A percentile compares a stretch with the other conserved stretches of the same genome.
These are phyloP conservation scores for Pseudocercospora fuligena DNA, from an alignment of 2,329 filamentous ascomycete species.

Conservation along the genomic window DNA sequence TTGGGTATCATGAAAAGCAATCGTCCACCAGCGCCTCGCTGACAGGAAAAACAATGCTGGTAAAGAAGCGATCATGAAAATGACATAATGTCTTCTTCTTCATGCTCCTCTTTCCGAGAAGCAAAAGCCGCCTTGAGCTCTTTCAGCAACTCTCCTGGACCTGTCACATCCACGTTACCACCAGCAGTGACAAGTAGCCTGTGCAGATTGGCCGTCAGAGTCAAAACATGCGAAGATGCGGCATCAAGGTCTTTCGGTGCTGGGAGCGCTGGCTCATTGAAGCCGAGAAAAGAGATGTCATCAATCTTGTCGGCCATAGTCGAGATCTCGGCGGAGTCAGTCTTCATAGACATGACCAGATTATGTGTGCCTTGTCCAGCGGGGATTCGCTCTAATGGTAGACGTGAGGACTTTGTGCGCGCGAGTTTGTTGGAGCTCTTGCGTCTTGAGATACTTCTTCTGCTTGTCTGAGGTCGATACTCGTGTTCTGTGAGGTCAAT, in stretches of 20 bases:
- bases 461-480: conserved; percentile 21
- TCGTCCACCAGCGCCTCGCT: conserved; percentile 3
- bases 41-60: conserved; percentile 6
- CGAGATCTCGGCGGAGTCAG: conserved; percentile 11
- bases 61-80: not conserved
- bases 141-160: conserved; percentile 10
- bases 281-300: conserved; percentile 30
- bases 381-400: conserved; percentile 48
- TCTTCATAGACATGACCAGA: conserved; percentile 11
- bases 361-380: conserved; percentile 32
- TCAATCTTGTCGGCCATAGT: conserved; percentile 22
- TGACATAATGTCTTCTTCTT: conserved; percentile 23
- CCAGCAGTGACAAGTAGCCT: conserved; percentile 21
- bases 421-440: conserved; percentile 30
- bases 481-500: conserved; percentile 11
- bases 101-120: conserved; percentile 8
- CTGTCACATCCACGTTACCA: conserved; percentile 6
- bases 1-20: conserved; percentile 12
- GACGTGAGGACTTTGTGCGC: conserved; percentile 43
- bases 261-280: conserved; percentile 34
- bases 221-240: conserved; percentile 15
- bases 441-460: conserved; percentile 22
- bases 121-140: conserved; percentile 24
- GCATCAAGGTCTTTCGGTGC: conserved; percentile 15
- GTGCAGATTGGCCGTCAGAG: conserved; percentile 24